Base-by-base conservation (phyloP, 306 rosid genomes). In the Cyclanthera cordifolia region DNA sequence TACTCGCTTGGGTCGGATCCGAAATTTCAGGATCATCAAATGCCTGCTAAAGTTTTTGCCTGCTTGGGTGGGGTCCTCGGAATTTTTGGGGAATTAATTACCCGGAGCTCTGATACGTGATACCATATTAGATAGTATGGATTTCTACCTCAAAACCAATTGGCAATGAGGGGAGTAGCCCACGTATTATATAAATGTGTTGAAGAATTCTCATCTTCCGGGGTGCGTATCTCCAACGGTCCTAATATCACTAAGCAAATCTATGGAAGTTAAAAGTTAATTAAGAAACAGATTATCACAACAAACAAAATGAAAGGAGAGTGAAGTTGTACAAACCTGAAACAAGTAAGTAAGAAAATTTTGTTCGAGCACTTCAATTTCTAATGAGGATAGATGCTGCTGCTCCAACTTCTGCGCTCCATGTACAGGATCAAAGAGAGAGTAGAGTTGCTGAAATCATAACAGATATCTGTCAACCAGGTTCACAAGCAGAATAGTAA, bases 371-470 rank as follows among this genome's bases (percentile, higher is more conserved):
- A 80, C 87, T 70, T 87, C 91, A 78, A 80, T 69, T 82, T 93
- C 99, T 43, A 82, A 76, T 16, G 77, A 1, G 13, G 88, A 30
- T 66, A 90, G 76, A 30, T 74, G 81, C 76, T 93, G 95, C 53
- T 87, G 94, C 72, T 84, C 82, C 83, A 93, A 83, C 80, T 86
- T 93, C 79, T 77, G 86, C 58, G 86, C 84, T 59, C 96, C 96
- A 43, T 78, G 55, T 28, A 87, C 87, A 70, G 99, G 99, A 72
- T 90, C 99, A 75, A 93, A 84, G 39, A 93, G 88, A 48, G 94
- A 82, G 88, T 93, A 93, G 70, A 93, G 91, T 93, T 90, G 96
- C 99, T 93, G 88, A 67, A 53, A 65, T 21, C 53, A 65, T 30
- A 63, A 49, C 45, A 59, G 37, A 67, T 47, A 34, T 14, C 15